Conservation (phyloP, 169 alveolate genomes). For the Plasmodium yoelii region DNA sequence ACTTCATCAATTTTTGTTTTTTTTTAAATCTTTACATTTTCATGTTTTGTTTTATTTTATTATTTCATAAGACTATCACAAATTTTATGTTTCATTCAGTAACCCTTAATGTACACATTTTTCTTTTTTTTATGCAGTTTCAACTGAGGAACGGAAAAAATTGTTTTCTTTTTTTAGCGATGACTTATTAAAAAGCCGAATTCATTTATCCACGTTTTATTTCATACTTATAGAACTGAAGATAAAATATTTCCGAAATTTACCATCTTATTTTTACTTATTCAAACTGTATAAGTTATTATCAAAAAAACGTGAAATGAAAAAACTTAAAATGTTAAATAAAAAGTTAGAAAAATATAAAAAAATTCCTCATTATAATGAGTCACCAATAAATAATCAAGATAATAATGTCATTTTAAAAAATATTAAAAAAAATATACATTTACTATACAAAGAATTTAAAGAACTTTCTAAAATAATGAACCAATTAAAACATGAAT, state of each 20-base stretch:
- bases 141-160: conserved; percentile 77
- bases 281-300: conserved; percentile 71
- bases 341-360: conserved; percentile 66
- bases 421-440: conserved; percentile 42
- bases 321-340: conserved; percentile 44
- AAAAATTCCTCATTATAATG: conserved; percentile 18
- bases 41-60: neutral
- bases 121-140: conserved; percentile 28
- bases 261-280: conserved; percentile 77
- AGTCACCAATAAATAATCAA: neutral
- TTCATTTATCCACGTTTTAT: conserved; percentile 79
- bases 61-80: neutral
- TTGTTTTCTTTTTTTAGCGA: conserved; percentile 78
- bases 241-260: conserved; percentile 63
- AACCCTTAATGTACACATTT: neutral
- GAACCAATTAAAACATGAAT: conserved; percentile 48
- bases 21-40: neutral
- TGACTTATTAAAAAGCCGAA: conserved; percentile 72
- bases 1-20: neutral
- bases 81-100: neutral
- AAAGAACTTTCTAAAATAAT: conserved; percentile 32
- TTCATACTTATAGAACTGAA: conserved; percentile 79
- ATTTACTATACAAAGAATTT: conserved; percentile 48
- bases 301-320: conserved; percentile 16
- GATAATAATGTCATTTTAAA: conserved; percentile 22